Base-by-base conservation (phyloP, 257 asterid species). In the Ajuga chamaepitys region DNA sequence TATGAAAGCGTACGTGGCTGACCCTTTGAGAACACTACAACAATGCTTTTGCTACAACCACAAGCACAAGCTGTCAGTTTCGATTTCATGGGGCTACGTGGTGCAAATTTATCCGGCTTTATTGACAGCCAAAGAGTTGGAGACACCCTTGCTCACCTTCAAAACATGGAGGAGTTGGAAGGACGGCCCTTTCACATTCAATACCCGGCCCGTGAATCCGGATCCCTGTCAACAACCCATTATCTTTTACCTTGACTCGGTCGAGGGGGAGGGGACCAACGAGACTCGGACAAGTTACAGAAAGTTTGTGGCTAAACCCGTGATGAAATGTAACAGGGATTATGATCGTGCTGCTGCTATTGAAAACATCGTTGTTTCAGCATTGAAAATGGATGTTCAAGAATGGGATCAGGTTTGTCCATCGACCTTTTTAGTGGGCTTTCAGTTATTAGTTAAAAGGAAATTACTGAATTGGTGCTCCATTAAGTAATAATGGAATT, bases 1-100 rank as follows among this genome's bases (percentile, higher is more conserved):
- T 5, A 70, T 80, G 75, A 42, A 62, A 32, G 91, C 98, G 4
- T 83, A 86, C 62, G 64, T 68, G 18, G 51, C 50, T 1, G 95
- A 93, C 68, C 97, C 97, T 0, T 68, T 84, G 4, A 78, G 86
- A 45, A 78, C 70, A 1, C 69, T 87, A 46, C 98, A 93, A 74
- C 97, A 92, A 53, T 79, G 80, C 40, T 71, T 82, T 51, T 88
- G 98, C 75, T 87, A 84, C 67, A 71, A 85, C 45, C 79, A 5
- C 62, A 66, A 46, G 59, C 58, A 51, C n/a, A 82, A 85, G 61
- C 85, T 95, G 97, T 89, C 98, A 0, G 83, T 87, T 13, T 89
- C 98, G 1, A 25, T 92, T 18, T 81, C 98, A 0, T 92, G 98
- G 98, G 98, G 96, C 63, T 89, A 89, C 10, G 68, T 81, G 0